A percentile compares a stretch with the other conserved stretches of the same genome.
These are phyloP conservation scores for Colletotrichum echinochloae DNA, from an alignment of 2,329 filamentous ascomycete genomes.

Conservation along the genomic window DNA sequence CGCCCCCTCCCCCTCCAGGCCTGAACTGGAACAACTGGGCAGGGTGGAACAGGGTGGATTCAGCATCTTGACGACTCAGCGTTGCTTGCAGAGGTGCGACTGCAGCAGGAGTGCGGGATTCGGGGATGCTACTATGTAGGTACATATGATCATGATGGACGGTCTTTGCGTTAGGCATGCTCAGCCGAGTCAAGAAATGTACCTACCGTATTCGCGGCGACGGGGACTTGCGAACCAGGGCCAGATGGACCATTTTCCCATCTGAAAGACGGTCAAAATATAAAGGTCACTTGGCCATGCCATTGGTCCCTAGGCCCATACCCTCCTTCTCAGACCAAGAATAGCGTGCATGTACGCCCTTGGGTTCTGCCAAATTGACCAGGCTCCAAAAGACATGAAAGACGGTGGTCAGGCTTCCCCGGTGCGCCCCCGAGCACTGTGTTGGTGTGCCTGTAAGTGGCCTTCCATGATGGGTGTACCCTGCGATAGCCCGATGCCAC, in stretches of 20 bases:
- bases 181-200: neutral
- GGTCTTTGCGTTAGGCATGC: conserved; percentile 6
- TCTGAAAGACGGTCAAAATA: neutral
- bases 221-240: neutral
- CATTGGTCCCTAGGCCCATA: neutral
- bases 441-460: conserved; percentile 15
- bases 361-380: conserved; percentile 6
- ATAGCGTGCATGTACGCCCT: neutral
- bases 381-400: conserved; percentile 7
- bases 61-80: conserved; percentile 23
- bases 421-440: conserved; percentile 7
- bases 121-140: neutral
- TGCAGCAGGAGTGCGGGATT: conserved; percentile 21
- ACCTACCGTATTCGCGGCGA: neutral
- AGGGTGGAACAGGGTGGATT: conserved; percentile 26
- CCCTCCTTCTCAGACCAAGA: conserved; percentile 1
- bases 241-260: neutral
- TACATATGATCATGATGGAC: neutral
- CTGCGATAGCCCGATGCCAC: conserved; percentile 19
- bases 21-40: conserved; percentile 14
- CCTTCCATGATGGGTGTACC: conserved; percentile 11
- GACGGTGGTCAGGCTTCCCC: conserved; percentile 22
- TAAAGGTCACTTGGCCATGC: conserved; percentile 5
- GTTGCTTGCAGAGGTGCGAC: conserved; percentile 11
- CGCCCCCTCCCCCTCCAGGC: neutral